Evolutionary conservation across 2,329 filamentous ascomycete genomes (phyloP).

Genomic region (Aureobasidium sp.): DNA sequence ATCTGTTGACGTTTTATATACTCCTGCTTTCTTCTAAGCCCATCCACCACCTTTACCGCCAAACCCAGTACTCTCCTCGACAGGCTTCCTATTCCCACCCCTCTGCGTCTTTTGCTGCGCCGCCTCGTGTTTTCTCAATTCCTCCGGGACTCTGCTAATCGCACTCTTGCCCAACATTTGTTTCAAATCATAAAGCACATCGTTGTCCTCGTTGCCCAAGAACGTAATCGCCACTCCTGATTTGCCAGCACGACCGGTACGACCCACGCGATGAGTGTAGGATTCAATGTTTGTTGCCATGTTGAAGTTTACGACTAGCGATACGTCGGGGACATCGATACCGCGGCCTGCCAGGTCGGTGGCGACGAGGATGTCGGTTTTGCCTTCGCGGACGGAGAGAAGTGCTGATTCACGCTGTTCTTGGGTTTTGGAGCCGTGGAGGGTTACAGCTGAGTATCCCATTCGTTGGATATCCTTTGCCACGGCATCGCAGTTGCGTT

Average conservation of each 20-base stretch:
- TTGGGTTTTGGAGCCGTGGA: conserved; percentile 97
- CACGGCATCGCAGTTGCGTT: conserved; percentile 97
- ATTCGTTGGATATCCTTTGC: conserved; percentile 94
- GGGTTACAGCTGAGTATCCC: conserved; percentile 89
- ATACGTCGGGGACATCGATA: conserved; percentile 97
- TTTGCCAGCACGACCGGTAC: conserved; percentile 98
- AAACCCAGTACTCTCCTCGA: conserved; percentile 39
- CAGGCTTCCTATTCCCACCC: conserved; percentile 31
- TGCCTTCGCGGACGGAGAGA: conserved; percentile 81
- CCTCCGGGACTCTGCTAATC: conserved; percentile 91
- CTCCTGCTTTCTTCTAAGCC: no score
- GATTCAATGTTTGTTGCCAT: conserved; percentile 95
- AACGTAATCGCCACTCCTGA: conserved; percentile 97
- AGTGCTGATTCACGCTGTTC: conserved; percentile 97
- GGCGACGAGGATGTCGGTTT: conserved; percentile 90
- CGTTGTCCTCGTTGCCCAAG: conserved; percentile 87
- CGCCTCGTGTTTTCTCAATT: conserved; percentile 87
- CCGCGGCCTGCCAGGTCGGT: conserved; percentile 96
- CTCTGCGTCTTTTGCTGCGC: conserved; percentile 87
- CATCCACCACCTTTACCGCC: conserved; percentile 39
- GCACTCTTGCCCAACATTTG: conserved; percentile 95
- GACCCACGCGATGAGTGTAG: conserved; percentile 97
- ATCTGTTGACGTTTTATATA: no score
- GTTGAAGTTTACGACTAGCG: conserved; percentile 98
- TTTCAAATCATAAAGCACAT: conserved; percentile 91